Evolutionary conservation across 441 rosid genomes (phyloP), one percentile per base, ranked within the genome.

Genomic region (Populus hybrid): DNA sequence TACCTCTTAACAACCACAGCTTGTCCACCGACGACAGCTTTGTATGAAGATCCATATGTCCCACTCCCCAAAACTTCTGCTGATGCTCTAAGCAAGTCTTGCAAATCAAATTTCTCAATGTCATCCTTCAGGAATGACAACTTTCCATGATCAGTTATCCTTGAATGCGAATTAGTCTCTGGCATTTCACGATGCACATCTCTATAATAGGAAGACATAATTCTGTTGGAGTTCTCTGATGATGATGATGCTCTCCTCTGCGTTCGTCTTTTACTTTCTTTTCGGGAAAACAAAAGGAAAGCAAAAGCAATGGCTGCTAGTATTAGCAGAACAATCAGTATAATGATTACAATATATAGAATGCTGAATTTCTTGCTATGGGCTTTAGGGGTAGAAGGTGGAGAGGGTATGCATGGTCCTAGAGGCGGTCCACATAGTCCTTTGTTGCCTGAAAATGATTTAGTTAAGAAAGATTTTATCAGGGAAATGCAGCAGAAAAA

Each of bases 51-150:
- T n/a, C 99, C 98, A 67, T 92, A 96, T 61, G 91, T 89, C 65
- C 98, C 99, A 64, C 99, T 93, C 50, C 98, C 99, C 77, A 96
- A 80, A 32, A 96, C 91, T 81, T 96, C 98, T 6, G 99, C 98
- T 0, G 99, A 92, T 0, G 98, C 92, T 82, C 80, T 90, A 1
- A 96, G 86, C 87, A 96, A 79, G 75, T 92, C 97, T 46, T 90
- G 94, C 74, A 96, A 82, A 70, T 91, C 97, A 65, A 96, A 96
- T 77, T 74, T 83, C 80, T 84, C 86, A 26, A 86, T 23, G 61
- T 91, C 91, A 0, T 91, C 91, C 53, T 81, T 82, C 57, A 97
- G 57, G 69, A 97, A 94, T 12, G 85, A 68, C 50, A 96, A 71
- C 71, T 86, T 88, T n/a, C 85, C 85, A 10, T 78, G 79, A 9